phyloP scores from a whole-genome alignment of 371 early-diverging fungal species.

The Mucor lusitanicus region DNA sequence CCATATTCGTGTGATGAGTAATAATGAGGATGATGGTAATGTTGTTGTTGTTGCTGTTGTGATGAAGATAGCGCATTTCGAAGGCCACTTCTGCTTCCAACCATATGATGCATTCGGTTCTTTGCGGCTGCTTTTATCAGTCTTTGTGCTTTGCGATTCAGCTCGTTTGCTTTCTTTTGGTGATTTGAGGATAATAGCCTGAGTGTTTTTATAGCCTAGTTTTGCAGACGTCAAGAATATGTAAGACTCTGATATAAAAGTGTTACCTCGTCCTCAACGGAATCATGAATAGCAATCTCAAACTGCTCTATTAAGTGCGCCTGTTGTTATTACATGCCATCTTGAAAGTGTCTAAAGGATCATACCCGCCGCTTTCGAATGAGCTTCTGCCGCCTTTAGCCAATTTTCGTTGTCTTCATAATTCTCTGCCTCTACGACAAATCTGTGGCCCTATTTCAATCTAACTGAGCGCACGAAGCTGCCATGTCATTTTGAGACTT shows the following conservation, averaged over 20 bases:
- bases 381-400: constrained; percentile 50
- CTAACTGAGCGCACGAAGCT: not conserved
- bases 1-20: not conserved
- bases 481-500: not conserved
- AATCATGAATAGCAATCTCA: constrained; percentile 23
- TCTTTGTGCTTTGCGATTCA: constrained; percentile 20
- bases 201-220: constrained; percentile 22
- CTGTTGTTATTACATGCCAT: not conserved
- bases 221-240: not conserved
- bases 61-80: constrained; percentile 13
- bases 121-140: constrained; percentile 7
- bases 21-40: not conserved
- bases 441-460: constrained; percentile 50
- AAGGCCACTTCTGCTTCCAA: constrained; percentile 8
- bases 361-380: constrained; percentile 48
- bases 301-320: constrained; percentile 12
- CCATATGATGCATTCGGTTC: constrained; percentile 9
- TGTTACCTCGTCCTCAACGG: constrained; percentile 21
- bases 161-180: constrained; percentile 17
- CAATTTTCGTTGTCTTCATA: constrained; percentile 53
- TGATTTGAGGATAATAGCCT: constrained; percentile 20
- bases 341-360: not conserved
- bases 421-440: constrained; percentile 54
- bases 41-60: not conserved
- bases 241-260: not conserved